Evolutionary conservation across 164 flowering plant species (phyloP).

Genomic region (Warburgia ugandensis): DNA sequence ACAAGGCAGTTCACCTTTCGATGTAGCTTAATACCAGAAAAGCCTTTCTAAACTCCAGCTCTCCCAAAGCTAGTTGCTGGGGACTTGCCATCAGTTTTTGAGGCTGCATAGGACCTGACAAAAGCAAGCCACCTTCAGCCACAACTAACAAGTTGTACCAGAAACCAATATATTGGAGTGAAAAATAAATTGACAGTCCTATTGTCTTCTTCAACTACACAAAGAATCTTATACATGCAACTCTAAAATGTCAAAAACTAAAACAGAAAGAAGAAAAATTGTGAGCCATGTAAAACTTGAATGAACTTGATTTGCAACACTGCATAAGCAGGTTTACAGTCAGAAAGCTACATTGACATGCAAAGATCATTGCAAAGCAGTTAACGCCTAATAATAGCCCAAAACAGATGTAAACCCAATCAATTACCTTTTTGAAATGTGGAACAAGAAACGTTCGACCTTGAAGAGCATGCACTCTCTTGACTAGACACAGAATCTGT

Average conservation of each 20-base stretch:
- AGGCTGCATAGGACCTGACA: background rate
- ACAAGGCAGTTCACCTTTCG: too few species aligned
- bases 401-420: too few species aligned
- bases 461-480: slow-evolving; percentile 2
- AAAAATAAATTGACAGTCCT: background rate
- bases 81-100: slow-evolving; percentile 7
- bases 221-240: background rate
- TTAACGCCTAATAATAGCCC: too few species aligned
- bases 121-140: background rate
- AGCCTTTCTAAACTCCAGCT: slow-evolving; percentile 47
- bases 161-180: background rate
- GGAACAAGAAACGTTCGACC: background rate
- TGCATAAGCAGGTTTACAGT: background rate
- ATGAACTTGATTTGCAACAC: background rate
- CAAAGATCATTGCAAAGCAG: too few species aligned
- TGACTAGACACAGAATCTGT: background rate
- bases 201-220: background rate
- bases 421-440: background rate
- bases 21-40: slow-evolving; percentile 44
- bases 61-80: slow-evolving; percentile 29
- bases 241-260: background rate
- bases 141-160: background rate
- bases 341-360: background rate
- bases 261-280: background rate
- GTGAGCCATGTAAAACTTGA: background rate